Conservation (phyloP, 805 yeast genomes). For the Barnettozyma wickerhamii region DNA sequence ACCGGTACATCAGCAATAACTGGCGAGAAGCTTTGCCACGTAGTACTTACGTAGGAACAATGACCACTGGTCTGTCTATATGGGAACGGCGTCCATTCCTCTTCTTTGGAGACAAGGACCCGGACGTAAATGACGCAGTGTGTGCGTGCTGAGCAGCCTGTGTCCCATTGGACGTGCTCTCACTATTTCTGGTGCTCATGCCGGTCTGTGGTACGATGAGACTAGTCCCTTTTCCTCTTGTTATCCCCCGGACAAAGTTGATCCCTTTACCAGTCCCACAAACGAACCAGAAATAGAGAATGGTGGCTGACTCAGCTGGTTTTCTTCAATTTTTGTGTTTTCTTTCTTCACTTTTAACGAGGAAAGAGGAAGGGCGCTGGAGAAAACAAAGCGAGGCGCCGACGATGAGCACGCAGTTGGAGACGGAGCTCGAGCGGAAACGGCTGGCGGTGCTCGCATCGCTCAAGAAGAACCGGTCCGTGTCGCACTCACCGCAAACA, state of each 20-base stretch:
- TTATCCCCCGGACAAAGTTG: background rate
- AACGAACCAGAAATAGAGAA: too few relatives aligned
- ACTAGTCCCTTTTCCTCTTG: too few relatives aligned
- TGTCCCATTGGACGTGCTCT: background rate
- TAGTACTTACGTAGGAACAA: constrained; percentile 19
- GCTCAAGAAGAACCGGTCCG: constrained; percentile 11
- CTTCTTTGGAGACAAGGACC: constrained; percentile 17
- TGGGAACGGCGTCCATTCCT: constrained; percentile 11
- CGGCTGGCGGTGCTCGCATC: constrained; percentile 24
- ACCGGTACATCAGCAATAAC: background rate
- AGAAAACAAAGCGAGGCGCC: too few relatives aligned
- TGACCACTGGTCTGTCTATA: constrained; percentile 15
- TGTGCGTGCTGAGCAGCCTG: background rate
- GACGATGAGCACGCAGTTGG: constrained; percentile 1
- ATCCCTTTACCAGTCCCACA: background rate
- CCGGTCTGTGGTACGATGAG: too few relatives aligned
- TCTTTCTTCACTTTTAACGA: too few relatives aligned
- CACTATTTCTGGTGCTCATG: background rate
- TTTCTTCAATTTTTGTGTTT: background rate
- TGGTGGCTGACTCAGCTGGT: too few relatives aligned
- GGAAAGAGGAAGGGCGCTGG: too few relatives aligned
- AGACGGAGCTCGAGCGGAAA: constrained; percentile 18
- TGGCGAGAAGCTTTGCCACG: too few relatives aligned
- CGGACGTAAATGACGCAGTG: constrained; percentile 2
- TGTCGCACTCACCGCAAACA: constrained; percentile 4